Conservation (phyloP, 352 stramenopile species). For the Globisporangium polare region DNA sequence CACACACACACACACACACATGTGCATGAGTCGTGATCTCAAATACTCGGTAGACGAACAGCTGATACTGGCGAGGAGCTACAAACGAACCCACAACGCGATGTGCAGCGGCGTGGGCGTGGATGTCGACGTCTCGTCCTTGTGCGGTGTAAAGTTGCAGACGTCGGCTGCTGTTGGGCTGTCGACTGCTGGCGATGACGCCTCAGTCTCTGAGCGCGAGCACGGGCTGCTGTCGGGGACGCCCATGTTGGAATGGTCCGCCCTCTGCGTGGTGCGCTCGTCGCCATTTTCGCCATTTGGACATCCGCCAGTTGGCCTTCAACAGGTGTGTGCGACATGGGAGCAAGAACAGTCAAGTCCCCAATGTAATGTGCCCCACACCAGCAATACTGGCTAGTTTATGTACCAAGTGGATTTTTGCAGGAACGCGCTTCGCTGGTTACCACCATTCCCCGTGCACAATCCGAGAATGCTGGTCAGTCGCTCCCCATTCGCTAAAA, state of each 20-base stretch:
- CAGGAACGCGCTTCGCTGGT: not conserved
- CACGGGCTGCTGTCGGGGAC: not conserved
- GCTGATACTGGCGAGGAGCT: not conserved
- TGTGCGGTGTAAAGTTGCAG: not conserved
- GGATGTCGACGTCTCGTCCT: not conserved
- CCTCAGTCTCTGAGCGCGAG: not conserved
- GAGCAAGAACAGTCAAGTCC: not conserved
- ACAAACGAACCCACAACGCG: constrained; percentile 44
- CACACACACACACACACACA: not conserved
- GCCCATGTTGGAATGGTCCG: constrained; percentile 7
- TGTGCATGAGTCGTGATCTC: not conserved
- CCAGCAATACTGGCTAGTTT: not conserved
- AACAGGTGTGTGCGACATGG: not conserved
- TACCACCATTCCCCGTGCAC: constrained; percentile 27
- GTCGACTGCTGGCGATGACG: not conserved
- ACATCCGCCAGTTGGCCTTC: constrained; percentile 12
- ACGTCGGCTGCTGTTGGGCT: not conserved
- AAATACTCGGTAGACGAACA: constrained; percentile 1
- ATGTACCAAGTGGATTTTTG: constrained; percentile 27
- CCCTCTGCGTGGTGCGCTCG: not conserved
- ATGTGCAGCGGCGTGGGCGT: constrained; percentile 45
- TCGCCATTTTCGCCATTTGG: not conserved
- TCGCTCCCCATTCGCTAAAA: not conserved
- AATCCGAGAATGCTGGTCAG: constrained; percentile 25
- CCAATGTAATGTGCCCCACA: not conserved